Evolutionary conservation across 2,329 filamentous ascomycete genomes (phyloP).

Genomic region (Pestalotiopsis sp.): DNA sequence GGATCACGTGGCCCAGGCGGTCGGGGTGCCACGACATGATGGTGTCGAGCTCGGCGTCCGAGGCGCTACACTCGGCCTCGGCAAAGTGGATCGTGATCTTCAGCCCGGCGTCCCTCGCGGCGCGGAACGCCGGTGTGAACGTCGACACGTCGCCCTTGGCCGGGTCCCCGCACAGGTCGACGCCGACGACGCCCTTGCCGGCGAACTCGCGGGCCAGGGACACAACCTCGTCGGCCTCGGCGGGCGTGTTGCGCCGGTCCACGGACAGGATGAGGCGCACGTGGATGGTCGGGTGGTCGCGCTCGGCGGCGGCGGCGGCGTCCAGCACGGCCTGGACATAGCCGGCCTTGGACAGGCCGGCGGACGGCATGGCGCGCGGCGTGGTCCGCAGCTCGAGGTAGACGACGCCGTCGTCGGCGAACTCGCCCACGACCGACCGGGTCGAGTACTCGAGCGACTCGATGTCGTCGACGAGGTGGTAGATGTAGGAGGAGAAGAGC

Average conservation of each 20-base stretch:
- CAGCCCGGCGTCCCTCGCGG: slow-evolving; percentile 58
- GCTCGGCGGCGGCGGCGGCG: slow-evolving; percentile 51
- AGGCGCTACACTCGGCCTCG: slow-evolving; percentile 62
- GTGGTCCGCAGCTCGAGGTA: slow-evolving; percentile 84
- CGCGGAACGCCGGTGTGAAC: slow-evolving; percentile 61
- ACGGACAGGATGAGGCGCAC: slow-evolving; percentile 73
- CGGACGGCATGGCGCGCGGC: slow-evolving; percentile 62
- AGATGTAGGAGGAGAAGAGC: slow-evolving; percentile 79
- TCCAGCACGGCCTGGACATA: slow-evolving; percentile 70
- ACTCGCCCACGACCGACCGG: slow-evolving; percentile 65
- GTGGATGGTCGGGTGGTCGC: slow-evolving; percentile 47
- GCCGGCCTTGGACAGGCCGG: slow-evolving; percentile 58
- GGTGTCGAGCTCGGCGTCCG: slow-evolving; percentile 61
- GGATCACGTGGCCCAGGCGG: slow-evolving; percentile 78
- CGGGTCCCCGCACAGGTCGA: slow-evolving; percentile 82
- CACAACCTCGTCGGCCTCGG: slow-evolving; percentile 66
- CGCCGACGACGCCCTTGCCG: slow-evolving; percentile 63
- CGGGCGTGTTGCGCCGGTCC: slow-evolving; percentile 65
- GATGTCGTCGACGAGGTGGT: slow-evolving; percentile 69
- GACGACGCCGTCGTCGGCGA: slow-evolving; percentile 70
- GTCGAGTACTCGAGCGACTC: slow-evolving; percentile 65
- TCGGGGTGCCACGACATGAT: slow-evolving; percentile 69
- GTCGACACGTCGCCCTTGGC: slow-evolving; percentile 60
- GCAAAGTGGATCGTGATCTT: slow-evolving; percentile 78
- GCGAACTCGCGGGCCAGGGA: slow-evolving; percentile 62